These are phyloP conservation scores for Fusarium verticillioides DNA, from an alignment of 2,329 filamentous ascomycete species.

Conservation along the genomic window DNA sequence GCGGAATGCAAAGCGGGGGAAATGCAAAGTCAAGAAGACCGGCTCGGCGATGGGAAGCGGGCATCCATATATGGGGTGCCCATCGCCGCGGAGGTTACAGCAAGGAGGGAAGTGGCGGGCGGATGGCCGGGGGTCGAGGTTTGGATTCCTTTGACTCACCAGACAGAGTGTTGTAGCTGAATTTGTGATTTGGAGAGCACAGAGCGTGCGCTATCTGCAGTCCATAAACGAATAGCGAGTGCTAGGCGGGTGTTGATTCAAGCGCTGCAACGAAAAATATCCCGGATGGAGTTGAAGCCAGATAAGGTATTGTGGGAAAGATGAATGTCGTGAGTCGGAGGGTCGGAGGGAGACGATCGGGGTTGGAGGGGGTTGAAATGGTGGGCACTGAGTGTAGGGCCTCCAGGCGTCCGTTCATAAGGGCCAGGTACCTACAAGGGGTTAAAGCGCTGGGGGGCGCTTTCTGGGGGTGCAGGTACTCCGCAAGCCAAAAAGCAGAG, in stretches of 20 bases:
- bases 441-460: constrained; percentile 33
- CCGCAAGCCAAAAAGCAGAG: constrained; percentile 18
- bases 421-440: constrained; percentile 24
- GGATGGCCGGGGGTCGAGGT: constrained; percentile 23
- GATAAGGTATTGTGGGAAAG: constrained; percentile 38
- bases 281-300: constrained; percentile 34
- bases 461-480: constrained; percentile 27
- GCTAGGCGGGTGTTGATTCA: neutral
- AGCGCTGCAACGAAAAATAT: constrained; percentile 16
- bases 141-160: constrained; percentile 40
- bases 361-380: constrained; percentile 45
- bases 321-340: constrained; percentile 40
- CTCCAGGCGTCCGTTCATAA: constrained; percentile 27
- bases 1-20: constrained; percentile 29
- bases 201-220: constrained; percentile 29
- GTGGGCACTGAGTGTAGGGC: constrained; percentile 40
- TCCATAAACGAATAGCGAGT: constrained; percentile 37
- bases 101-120: constrained; percentile 33
- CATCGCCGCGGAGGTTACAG: constrained; percentile 30
- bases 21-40: constrained; percentile 22
- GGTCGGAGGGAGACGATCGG: constrained; percentile 39
- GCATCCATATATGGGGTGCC: constrained; percentile 39
- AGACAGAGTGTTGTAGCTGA: constrained; percentile 20
- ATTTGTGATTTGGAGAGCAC: neutral
- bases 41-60: constrained; percentile 36